Evolutionary conservation across 1,284 basidiomycete species (phyloP).

Genomic region (Rhodotorula sp.): DNA sequence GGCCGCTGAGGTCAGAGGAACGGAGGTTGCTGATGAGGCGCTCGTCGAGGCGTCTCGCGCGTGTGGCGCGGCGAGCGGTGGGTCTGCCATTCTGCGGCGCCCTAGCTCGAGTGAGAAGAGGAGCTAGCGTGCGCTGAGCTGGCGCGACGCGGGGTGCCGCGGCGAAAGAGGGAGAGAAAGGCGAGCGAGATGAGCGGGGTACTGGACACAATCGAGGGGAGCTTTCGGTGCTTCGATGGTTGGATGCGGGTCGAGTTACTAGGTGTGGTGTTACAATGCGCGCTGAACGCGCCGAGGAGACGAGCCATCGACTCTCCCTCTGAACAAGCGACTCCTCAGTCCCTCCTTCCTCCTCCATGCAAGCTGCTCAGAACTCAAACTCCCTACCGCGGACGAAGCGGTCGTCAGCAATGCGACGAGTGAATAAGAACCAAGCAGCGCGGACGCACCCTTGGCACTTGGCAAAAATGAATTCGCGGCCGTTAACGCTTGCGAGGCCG

Average conservation of each 20-base stretch:
- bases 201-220: too few relatives aligned
- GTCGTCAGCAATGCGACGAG: too few relatives aligned
- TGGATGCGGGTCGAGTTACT: not conserved
- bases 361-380: slow-evolving; percentile 32
- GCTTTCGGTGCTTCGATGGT: not conserved
- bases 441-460: slow-evolving; percentile 67
- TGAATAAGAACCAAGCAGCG: too few relatives aligned
- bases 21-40: not conserved
- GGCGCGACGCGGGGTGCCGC: not conserved
- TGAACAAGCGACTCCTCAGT: not conserved
- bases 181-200: too few relatives aligned
- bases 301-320: too few relatives aligned
- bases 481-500: slow-evolving; percentile 95
- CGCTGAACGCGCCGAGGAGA: not conserved
- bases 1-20: not conserved
- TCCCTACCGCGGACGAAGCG: slow-evolving; percentile 28
- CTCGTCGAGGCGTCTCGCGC: not conserved
- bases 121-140: not conserved
- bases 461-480: slow-evolving; percentile 93
- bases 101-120: not conserved
- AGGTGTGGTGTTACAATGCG: not conserved
- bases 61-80: not conserved
- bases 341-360: not conserved
- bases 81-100: not conserved
- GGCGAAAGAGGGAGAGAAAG: not conserved